Evolutionary conservation across 2,329 filamentous ascomycete species (phyloP), one percentile per base, ranked within the genome.

Genomic region (Sarocladiaceae sp.): DNA sequence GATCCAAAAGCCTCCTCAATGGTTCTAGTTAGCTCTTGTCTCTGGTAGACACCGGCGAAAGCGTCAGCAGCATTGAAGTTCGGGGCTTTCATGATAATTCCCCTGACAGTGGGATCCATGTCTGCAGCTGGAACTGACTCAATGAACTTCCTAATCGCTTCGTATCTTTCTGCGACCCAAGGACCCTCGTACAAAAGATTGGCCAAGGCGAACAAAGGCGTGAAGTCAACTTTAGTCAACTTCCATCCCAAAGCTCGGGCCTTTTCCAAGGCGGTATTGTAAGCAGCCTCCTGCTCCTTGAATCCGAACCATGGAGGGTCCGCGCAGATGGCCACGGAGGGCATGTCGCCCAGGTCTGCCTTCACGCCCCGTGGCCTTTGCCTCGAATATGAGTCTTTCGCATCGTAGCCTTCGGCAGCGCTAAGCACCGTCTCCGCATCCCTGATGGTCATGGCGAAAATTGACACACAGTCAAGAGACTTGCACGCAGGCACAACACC

Each of bases 141-240:
- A 46, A 76, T 72, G 39, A 79, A 64, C 27, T 63, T 53, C 4
- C 63, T 57, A 26, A 76, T 75, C 12, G 74, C 70, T 3, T 72
- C 70, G 47, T 78, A 73, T 13, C 77, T 67, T 53, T 81, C 77
- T 2, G 69, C 72, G 2, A 81, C 73, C 56, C 79, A 73, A 0
- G 74, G 71, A 0, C 76, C 76, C 18, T 74, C 69, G 52, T 81
- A 81, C 0, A 80, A 60, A 2, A 81, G 62, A 41, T 69, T 61
- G 3, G 72, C 74, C 3, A 73, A 74, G 41, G 68, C 65, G 45
- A 77, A 69, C 31, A 80, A 73, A 2, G 63, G 56, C 1, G 58
- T 51, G 57, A 75, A 79, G 50, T 76, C 69, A 19, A 70, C 57
- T 2, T 67, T 58, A 23, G 61, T 52, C 7, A 73, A 56, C 0